Base-by-base conservation (phyloP, 2,329 filamentous ascomycete genomes). In the Fusarium xylarioides region DNA sequence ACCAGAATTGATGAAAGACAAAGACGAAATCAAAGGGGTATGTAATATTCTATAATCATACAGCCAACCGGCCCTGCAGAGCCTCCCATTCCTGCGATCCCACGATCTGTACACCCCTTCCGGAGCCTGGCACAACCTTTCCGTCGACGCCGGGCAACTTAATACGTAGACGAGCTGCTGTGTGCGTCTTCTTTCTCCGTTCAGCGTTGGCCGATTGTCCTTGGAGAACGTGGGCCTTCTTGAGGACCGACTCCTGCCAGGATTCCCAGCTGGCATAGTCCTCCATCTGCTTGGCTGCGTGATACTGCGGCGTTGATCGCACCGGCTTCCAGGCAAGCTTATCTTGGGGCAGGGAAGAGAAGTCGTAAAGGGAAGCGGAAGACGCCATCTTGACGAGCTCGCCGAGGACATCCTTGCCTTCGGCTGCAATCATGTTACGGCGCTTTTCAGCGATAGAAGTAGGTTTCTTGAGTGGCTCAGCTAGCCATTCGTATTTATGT, bases 271-370 rank as follows among this genome's bases (percentile, higher is more conserved):
- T 83, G 30, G 87, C 90, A 76, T 89, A 92, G 71, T 92, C 88
- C 80, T 93, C 91, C 64, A 85, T 86, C 79, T 91, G 88, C 79
- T 85, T 87, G 23, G 90, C 91, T 15, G 90, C 90, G 68, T 91
- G 89, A 81, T 91, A 93, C 78, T 90, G 87, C 8, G 91, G 89
- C 50, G 90, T 92, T 43, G 85, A 85, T 77, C 84, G 89, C 28
- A 89, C 88, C 28, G 91, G 91, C 71, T 89, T 86, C 92, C 92
- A 94, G 15, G 87, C 87, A 44, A 91, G 84, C 79, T 86, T 89
- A 77, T 92, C 89, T 77, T 86, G 82, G 3, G 90, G 88, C 71
- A 91, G 79, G 34, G 80, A 78, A 11, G 80, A 82, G n/a, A 93
- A 83, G 75, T 93, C 88, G 74, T 89, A 92, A 15, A 92, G 79